phyloP scores from a whole-genome alignment of 2,329 filamentous ascomycete species.

The Colletotrichum australisinense region DNA sequence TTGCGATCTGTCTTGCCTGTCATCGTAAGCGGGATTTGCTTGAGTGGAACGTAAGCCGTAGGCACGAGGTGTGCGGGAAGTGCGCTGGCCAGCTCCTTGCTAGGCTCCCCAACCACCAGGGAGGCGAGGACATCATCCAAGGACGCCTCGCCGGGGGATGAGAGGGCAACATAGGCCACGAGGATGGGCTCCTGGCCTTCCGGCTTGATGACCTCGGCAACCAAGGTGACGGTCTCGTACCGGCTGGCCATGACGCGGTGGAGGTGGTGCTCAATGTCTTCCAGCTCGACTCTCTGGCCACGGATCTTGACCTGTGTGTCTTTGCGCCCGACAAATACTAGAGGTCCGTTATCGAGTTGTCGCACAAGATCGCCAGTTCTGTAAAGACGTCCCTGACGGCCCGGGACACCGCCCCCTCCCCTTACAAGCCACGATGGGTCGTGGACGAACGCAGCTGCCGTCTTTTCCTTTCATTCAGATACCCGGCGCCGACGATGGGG shows the following conservation, averaged over 20 bases:
- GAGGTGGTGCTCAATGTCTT: not conserved
- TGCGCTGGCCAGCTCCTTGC: not conserved
- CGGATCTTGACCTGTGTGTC: too few relatives aligned
- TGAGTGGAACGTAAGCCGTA: not conserved
- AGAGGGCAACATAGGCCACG: not conserved
- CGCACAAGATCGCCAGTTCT: too few relatives aligned
- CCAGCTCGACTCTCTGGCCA: too few relatives aligned
- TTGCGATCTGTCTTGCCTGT: too few relatives aligned
- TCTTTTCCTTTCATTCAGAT: slow-evolving; percentile 44
- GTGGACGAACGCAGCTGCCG: not conserved
- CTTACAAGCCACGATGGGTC: not conserved
- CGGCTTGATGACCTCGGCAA: not conserved
- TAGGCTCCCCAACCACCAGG: not conserved
- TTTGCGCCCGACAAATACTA: too few relatives aligned
- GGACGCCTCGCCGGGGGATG: not conserved
- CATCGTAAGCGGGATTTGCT: too few relatives aligned
- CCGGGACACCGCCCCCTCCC: not conserved
- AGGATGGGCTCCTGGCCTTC: not conserved
- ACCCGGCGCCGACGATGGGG: slow-evolving; percentile 61
- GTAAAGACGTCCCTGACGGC: not conserved
- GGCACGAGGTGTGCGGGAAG: not conserved
- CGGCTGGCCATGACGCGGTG: not conserved
- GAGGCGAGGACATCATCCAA: not conserved
- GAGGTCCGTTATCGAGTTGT: too few relatives aligned
- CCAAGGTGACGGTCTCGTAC: not conserved